A percentile compares a stretch with the other conserved stretches of the same genome.
Evolutionary conservation across 106 monocot species (phyloP).

Genomic region (Allium sativum): DNA sequence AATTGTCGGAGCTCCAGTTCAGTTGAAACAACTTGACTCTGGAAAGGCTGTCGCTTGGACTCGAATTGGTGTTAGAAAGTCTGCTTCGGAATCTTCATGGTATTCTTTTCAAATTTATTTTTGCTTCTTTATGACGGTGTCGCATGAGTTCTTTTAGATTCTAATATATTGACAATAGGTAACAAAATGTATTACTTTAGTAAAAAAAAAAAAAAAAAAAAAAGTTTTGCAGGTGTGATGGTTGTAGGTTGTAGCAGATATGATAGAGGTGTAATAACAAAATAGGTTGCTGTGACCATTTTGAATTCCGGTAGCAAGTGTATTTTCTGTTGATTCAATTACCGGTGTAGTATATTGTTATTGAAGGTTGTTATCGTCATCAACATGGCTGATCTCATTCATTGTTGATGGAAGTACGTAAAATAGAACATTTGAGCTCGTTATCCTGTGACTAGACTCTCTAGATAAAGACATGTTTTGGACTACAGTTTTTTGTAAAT

Average conservation of each 20-base stretch:
- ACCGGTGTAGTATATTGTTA: too few relatives aligned
- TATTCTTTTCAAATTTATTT: constrained; percentile 1
- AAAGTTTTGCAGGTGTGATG: neutral
- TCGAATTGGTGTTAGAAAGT: constrained; percentile 59
- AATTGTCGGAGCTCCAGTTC: constrained; percentile 47
- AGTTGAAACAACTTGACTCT: constrained; percentile 66
- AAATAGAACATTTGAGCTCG: too few relatives aligned
- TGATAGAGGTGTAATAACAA: neutral
- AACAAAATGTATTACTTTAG: neutral
- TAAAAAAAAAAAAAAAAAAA: too few relatives aligned
- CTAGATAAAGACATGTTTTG: too few relatives aligned
- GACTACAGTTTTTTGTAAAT: too few relatives aligned
- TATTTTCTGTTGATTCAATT: too few relatives aligned
- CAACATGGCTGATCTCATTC: too few relatives aligned
- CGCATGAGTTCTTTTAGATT: neutral
- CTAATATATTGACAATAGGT: neutral
- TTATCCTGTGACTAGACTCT: too few relatives aligned
- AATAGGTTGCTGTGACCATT: neutral
- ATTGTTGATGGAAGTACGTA: too few relatives aligned
- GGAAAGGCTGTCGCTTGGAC: constrained; percentile 78
- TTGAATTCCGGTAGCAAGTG: neutral
- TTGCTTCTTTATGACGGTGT: neutral
- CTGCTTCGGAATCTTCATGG: constrained; percentile 61
- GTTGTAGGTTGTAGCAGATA: neutral
- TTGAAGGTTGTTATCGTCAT: too few relatives aligned